Conservation (phyloP, 495 filamentous ascomycete genomes). For the Hypomontagnella submonticulosa region DNA sequence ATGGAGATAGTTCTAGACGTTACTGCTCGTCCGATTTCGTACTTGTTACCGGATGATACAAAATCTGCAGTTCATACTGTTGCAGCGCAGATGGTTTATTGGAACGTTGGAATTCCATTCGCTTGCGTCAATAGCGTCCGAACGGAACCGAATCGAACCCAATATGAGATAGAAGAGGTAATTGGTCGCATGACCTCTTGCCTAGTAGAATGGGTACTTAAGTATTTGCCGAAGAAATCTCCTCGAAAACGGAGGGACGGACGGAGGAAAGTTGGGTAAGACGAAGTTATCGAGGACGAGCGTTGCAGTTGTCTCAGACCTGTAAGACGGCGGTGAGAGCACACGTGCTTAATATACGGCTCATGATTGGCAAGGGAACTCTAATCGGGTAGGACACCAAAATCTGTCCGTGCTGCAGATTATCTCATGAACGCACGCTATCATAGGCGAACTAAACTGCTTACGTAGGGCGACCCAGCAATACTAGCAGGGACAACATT, state of each 20-base stretch:
- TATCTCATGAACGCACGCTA: slow-evolving; percentile 17
- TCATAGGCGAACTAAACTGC: slow-evolving; percentile 1
- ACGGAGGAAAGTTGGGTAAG: slow-evolving; percentile 1
- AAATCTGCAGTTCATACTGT: slow-evolving; percentile 26
- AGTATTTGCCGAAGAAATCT: not conserved
- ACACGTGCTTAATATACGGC: slow-evolving; percentile 31
- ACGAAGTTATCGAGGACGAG: slow-evolving; percentile 26
- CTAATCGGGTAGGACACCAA: not conserved
- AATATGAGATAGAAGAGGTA: slow-evolving; percentile 27
- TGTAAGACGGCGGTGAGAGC: slow-evolving; percentile 37
- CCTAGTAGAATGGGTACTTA: slow-evolving; percentile 20
- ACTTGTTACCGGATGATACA: slow-evolving; percentile 18
- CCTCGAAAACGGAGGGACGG: not conserved
- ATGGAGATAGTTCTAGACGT: slow-evolving; percentile 13
- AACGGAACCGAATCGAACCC: slow-evolving; percentile 3
- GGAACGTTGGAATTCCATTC: not conserved
- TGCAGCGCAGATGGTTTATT: slow-evolving; percentile 17
- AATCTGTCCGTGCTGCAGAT: slow-evolving; percentile 9
- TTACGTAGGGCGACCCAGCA: slow-evolving; percentile 7
- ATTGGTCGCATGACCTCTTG: slow-evolving; percentile 34
- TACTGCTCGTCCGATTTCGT: slow-evolving; percentile 8
- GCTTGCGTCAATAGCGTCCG: slow-evolving; percentile 8
- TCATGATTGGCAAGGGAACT: slow-evolving; percentile 29
- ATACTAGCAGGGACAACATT: not conserved
- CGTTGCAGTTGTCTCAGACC: slow-evolving; percentile 19